Base-by-base conservation (phyloP, 306 rosid genomes). In the Prunus padus region DNA sequence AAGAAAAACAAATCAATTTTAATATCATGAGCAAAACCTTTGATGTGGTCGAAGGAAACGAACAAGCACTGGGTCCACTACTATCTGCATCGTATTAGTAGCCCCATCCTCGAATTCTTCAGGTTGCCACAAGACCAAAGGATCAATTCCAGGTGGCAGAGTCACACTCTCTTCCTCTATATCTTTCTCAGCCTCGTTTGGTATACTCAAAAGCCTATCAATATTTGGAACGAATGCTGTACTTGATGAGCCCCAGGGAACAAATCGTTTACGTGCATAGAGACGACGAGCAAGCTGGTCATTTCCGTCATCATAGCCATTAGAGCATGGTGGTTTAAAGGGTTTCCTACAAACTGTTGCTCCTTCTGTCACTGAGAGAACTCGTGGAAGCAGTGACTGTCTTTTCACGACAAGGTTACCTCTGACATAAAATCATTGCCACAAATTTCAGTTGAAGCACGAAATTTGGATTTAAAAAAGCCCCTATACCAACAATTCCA, bases 31-130 rank as follows among this genome's bases (percentile, higher is more conserved):
- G 37, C 31, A 75, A 28, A 46, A 92, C 97, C 98, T 88, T 84
- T 94, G 98, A 82, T 94, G 98, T 8, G 95, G 92, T 52, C 97
- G 91, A 66, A 94, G 97, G 77, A 83, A 94, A 50, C 90, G 93
- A 82, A 92, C 95, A 75, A 94, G 98, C 86, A 94, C 79, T 0
- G 96, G 87, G 62, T 92, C 96, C 42, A 94, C 98, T 11, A 74
- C 45, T 44, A 94, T 90, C 50, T 86, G 76, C 50, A 75, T 75
- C 50, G 80, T 76, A 82, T 73, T 63, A 70, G 79, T 60, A 81
- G 78, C 75, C 61, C 57, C 80, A 56, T 78, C 65, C 49, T 82
- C 89, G 3, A 19, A 71, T 50, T 87, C 85, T 55, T 83, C 96
- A 25, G 96, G 81, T 71, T 86, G 97, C 97, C 98, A 94, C 77